Percentiles rank a stretch among this genome's conserved stretches.
Evolutionary conservation across 768 basidiomycete species (phyloP).

Genomic region (Xanthoconium stramineum): DNA sequence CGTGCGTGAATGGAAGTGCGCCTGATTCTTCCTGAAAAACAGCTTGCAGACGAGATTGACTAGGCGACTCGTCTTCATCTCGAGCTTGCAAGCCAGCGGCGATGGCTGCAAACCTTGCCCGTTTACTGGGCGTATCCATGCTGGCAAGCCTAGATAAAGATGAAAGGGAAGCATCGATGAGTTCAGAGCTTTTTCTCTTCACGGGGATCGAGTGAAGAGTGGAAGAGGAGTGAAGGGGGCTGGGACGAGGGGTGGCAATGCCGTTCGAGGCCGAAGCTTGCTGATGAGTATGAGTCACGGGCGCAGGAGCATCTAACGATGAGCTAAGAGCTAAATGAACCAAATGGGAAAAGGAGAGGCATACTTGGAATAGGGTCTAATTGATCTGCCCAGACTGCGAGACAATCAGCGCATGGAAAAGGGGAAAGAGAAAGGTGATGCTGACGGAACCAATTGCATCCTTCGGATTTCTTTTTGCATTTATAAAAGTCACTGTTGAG

Average conservation of each 20-base stretch:
- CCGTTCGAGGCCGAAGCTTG: no score
- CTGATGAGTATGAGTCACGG: background rate
- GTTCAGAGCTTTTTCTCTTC: constrained; percentile 2
- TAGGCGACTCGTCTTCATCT: background rate
- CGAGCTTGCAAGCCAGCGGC: constrained; percentile 11
- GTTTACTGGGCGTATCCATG: background rate
- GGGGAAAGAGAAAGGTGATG: background rate
- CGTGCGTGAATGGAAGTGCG: constrained; percentile 17
- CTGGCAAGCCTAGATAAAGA: background rate
- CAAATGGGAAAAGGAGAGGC: background rate
- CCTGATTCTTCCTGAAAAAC: background rate
- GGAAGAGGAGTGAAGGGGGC: background rate
- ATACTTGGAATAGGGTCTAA: constrained; percentile 21
- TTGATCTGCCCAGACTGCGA: constrained; percentile 34
- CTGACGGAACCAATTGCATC: constrained; percentile 38
- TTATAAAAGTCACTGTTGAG: constrained; percentile 34
- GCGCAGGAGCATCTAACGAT: background rate
- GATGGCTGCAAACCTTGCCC: constrained; percentile 7
- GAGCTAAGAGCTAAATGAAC: background rate
- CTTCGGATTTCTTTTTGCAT: constrained; percentile 26
- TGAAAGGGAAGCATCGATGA: background rate
- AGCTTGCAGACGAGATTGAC: background rate
- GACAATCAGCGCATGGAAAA: background rate
- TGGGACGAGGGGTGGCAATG: background rate
- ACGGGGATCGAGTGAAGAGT: background rate